Conservation (phyloP, 73 alveolate genomes). For the Breviolum minutum region DNA sequence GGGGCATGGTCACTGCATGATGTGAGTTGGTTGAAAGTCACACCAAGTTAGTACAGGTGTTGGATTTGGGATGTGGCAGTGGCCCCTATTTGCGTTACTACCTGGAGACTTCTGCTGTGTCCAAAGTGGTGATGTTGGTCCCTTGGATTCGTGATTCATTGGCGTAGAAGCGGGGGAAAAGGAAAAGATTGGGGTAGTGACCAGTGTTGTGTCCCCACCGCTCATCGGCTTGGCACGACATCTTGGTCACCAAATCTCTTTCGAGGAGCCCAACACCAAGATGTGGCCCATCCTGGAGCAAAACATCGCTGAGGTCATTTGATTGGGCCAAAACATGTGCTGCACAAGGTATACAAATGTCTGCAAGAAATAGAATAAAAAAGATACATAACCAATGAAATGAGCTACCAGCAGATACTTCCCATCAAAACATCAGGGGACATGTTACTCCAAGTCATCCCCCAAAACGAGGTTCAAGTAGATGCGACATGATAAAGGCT, state of each 20-base stretch:
- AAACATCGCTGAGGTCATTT: background rate
- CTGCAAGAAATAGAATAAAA: background rate
- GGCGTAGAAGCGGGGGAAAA: background rate
- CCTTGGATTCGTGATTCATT: background rate
- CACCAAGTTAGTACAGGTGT: background rate
- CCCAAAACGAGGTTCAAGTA: no score
- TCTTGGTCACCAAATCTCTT: background rate
- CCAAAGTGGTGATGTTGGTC: slow-evolving; percentile 37
- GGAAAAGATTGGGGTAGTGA: background rate
- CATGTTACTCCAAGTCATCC: background rate
- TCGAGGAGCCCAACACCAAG: slow-evolving; percentile 39
- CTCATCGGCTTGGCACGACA: no score
- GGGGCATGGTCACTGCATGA: background rate
- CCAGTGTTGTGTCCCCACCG: background rate
- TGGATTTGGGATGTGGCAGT: slow-evolving; percentile 54
- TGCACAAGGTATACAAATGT: background rate
- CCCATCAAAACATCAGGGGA: background rate
- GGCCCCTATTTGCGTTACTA: slow-evolving; percentile 46
- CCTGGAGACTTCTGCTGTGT: slow-evolving; percentile 22
- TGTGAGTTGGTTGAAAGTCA: background rate
- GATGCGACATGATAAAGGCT: background rate
- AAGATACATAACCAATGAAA: background rate
- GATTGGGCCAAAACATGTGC: background rate
- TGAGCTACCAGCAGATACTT: background rate
- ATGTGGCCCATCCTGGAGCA: slow-evolving; percentile 17